Conservation (phyloP, 768 basidiomycete genomes). For the Mycena chlorophos region DNA sequence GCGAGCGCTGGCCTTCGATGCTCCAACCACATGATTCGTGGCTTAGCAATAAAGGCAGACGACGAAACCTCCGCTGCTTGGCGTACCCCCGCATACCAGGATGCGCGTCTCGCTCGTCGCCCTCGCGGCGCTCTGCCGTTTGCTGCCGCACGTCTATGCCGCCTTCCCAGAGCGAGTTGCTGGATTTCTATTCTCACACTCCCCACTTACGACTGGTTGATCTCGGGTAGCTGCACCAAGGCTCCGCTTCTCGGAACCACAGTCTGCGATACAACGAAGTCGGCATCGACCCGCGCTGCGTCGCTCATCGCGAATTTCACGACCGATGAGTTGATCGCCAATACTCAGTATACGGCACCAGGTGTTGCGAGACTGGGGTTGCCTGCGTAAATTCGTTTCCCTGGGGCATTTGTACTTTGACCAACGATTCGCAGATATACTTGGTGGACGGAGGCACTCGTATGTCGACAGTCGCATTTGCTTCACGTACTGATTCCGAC, state of each 20-base stretch:
- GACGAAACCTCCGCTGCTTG: background rate
- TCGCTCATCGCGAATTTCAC: slow-evolving; percentile 52
- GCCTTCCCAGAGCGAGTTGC: slow-evolving; percentile 1
- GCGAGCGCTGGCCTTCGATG: too few relatives aligned
- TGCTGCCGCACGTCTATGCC: background rate
- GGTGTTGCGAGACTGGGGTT: slow-evolving; percentile 58
- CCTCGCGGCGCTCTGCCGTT: background rate
- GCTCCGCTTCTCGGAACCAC: slow-evolving; percentile 43
- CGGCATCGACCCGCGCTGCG: slow-evolving; percentile 47
- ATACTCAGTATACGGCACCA: slow-evolving; percentile 49
- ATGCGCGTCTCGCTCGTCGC: background rate
- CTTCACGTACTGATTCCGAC: background rate
- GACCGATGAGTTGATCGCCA: slow-evolving; percentile 49
- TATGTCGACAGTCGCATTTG: slow-evolving; percentile 22
- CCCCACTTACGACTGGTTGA: background rate
- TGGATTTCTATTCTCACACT: background rate
- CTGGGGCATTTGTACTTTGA: background rate
- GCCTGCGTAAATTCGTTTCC: slow-evolving; percentile 34
- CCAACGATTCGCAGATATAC: slow-evolving; percentile 29
- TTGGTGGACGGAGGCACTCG: slow-evolving; percentile 64
- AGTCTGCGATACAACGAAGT: slow-evolving; percentile 49
- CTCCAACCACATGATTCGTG: background rate
- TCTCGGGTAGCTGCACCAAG: background rate
- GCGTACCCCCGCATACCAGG: background rate
- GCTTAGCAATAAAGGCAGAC: background rate